These are phyloP conservation scores for Trichoderma gamsii DNA, from an alignment of 495 filamentous ascomycete genomes.

Conservation along the genomic window DNA sequence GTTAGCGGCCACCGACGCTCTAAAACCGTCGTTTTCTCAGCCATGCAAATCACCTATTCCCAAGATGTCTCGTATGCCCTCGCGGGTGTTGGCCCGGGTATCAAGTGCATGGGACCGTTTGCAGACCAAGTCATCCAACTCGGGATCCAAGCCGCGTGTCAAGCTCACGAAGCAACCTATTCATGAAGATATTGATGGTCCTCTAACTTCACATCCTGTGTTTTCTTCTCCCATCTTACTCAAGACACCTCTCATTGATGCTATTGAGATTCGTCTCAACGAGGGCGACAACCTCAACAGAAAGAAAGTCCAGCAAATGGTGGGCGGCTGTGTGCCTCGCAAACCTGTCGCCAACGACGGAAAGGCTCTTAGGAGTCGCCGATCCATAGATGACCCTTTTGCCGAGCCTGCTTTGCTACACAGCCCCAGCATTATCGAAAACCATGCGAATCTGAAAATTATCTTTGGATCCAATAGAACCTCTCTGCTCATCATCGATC, in stretches of 20 bases:
- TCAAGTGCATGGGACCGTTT: slow-evolving; percentile 21
- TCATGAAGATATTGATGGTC: not conserved
- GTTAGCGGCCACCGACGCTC: slow-evolving; percentile 25
- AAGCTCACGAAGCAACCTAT: slow-evolving; percentile 4
- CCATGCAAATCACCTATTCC: slow-evolving; percentile 7
- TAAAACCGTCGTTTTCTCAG: slow-evolving; percentile 18
- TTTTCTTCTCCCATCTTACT: not conserved
- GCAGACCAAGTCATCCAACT: slow-evolving; percentile 8
- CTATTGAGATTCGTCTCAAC: slow-evolving; percentile 25
- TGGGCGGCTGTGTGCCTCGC: slow-evolving; percentile 23
- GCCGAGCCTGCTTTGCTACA: slow-evolving; percentile 18
- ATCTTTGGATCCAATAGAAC: not conserved
- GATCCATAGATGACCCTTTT: slow-evolving; percentile 29
- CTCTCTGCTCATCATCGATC: slow-evolving; percentile 11
- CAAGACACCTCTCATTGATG: slow-evolving; percentile 8
- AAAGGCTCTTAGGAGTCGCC: slow-evolving; percentile 19
- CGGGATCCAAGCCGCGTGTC: not conserved
- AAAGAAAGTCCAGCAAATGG: slow-evolving; percentile 22
- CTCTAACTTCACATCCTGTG: not conserved
- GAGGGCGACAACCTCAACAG: slow-evolving; percentile 26
- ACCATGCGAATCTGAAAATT: not conserved
- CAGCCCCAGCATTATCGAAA: not conserved
- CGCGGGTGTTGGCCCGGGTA: slow-evolving; percentile 22
- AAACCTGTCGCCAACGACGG: slow-evolving; percentile 25
- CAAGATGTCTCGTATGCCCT: slow-evolving; percentile 21